Base-by-base conservation (phyloP, 192 early-diverging fungal species). In the Chytriomyces hyalinus region DNA sequence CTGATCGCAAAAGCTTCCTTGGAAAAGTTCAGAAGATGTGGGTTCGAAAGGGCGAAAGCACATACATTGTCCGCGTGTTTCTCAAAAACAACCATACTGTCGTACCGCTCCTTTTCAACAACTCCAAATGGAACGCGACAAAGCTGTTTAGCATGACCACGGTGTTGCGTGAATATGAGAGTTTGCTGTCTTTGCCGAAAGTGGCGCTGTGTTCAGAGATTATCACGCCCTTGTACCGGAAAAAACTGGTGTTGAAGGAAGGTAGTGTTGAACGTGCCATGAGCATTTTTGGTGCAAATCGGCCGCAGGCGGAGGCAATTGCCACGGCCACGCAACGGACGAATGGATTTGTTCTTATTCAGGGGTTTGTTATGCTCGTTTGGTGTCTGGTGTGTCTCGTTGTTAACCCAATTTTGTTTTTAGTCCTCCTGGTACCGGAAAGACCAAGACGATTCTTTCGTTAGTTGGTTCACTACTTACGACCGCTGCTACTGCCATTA, bases 401-500 rank as follows among this genome's bases (percentile, higher is more conserved):
- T 62, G 15, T 15, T 13, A 26, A 45, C 73, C 9, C 3, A 9
- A 3, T 53, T 9, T 43, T 76, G 10, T 48, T 47, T 48, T 11
- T 51, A 73, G 84, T 36, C 83, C 80, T 49, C 83, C 84, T n/a
- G 90, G 90, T 13, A 89, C 89, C 6, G 94, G 94, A 22, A 96
- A 96, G 79, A 97, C 96, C 2, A 93, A 94, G 76, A 97, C 95
- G 1, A 96, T 98, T 78, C 79, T 98, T 22, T 91, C 91, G 2
- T 82, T 98, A 6, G 85, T 96, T 59, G 93, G 92, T 5, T 86
- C 91, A 5, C 81, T 97, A 3, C 79, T 93, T 10, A 82, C 81
- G 7, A 72, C 36, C 44, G 62, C 64, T 24, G 76, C 70, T n/a
- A 70, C 64, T 36, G 49, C 67, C 20, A 83, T 83, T 57, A 63